Evolutionary conservation across 1,139 yeast species (phyloP), one percentile per base, ranked within the genome.

Genomic region (Candida neerlandica): DNA sequence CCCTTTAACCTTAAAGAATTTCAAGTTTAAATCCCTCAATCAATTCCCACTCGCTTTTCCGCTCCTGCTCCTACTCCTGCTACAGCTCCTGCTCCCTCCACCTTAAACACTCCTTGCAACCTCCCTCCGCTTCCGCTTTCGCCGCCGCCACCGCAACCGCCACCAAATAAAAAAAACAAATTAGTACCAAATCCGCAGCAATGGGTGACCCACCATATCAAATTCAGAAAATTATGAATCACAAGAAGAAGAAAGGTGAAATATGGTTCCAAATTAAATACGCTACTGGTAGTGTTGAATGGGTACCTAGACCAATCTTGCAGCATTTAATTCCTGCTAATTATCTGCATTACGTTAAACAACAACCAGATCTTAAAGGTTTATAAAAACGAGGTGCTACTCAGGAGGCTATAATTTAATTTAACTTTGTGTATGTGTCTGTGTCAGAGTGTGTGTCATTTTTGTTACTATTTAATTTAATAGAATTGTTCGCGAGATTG

Each of bases 231-330:
- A 35, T 35, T 19, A 16, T 35, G 26, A 35, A 15, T 5, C 39
- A 35, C 12, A 35, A 35, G 23, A 35, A 35, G 39, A 35, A 35
- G 23, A 35, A 35, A 12, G 39, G 39, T 7, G 39, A 35, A 16
- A 12, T 35, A 5, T 35, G 39, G 39, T 35, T 35, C 23, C 39
- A 35, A 19, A 35, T 35, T 16, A 35, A 35, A 11, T 35, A 35
- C 23, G 39, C 39, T 16, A 35, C 39, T 35, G 39, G 39, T 35
- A 35, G 39, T 35, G 23, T 35, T 35, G 39, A 35, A 35, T 35
- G 39, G 39, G 39, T 35, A 11, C 39, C 39, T 14, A 35, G 39
- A 35, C 39, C 39, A 19, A 35, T 35, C 21, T 35, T 35, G 23
- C 39, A 35, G 23, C 39, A 35, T 35, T 35, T 35, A 19, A 35